phyloP scores from a whole-genome alignment of 306 rosid genomes.

The Adenanthera pavonina region DNA sequence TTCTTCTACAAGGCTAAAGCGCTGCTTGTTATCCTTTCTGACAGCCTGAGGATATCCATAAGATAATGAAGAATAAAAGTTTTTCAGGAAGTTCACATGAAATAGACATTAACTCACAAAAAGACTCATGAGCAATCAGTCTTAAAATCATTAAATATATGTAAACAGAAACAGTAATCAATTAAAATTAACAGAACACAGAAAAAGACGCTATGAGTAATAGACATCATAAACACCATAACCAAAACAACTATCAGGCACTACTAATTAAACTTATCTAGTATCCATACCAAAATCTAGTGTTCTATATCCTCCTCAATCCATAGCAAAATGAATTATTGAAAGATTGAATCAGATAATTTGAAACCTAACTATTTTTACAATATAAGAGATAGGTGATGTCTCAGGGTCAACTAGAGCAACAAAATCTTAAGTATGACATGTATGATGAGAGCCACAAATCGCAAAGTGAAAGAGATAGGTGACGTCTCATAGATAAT shows the following conservation, averaged over 20 bases:
- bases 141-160: not conserved
- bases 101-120: not conserved
- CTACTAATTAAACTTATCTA: conserved; percentile 13
- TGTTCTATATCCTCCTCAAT: conserved; percentile 9
- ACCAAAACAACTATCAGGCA: not conserved
- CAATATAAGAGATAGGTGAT: not conserved
- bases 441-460: not conserved
- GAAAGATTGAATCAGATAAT: conserved; percentile 15
- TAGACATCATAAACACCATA: conserved; percentile 27
- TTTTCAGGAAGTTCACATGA: conserved; percentile 23
- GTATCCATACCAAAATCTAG: not conserved
- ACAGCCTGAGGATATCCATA: conserved; percentile 70
- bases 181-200: conserved; percentile 5
- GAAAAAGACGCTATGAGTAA: conserved; percentile 4
- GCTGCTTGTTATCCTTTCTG: conserved; percentile 83
- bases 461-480: not conserved
- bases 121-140: not conserved
- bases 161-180: conserved; percentile 6
- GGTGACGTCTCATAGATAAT: not conserved
- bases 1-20: conserved; percentile 83
- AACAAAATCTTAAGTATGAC: not conserved
- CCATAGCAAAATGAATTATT: conserved; percentile 4
- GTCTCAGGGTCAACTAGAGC: not conserved
- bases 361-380: not conserved
- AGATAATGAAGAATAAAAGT: conserved; percentile 29